phyloP scores from a whole-genome alignment of 1,284 basidiomycete species.

The Sporisorium scitamineum region DNA sequence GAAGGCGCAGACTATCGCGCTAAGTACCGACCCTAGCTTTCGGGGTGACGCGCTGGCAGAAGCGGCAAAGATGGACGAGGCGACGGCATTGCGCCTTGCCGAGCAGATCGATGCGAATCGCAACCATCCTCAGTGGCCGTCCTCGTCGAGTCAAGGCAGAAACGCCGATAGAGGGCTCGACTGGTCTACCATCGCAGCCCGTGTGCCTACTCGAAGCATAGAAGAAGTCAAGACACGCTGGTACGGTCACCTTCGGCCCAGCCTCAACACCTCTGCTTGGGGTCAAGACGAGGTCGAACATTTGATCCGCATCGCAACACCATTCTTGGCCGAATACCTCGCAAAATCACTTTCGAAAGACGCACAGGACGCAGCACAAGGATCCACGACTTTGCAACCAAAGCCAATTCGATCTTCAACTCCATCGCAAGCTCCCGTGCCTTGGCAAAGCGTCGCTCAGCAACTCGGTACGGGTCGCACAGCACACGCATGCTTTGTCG shows the following conservation, averaged over 20 bases:
- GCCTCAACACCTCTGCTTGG: conserved; percentile 32
- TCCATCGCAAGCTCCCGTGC: conserved; percentile 11
- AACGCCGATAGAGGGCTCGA: conserved; percentile 14
- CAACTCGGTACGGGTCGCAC: conserved; percentile 27
- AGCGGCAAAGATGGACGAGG: conserved; percentile 25
- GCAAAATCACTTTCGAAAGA: neutral
- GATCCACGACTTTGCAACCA: neutral
- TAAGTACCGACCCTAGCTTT: conserved; percentile 20
- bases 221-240: conserved; percentile 43
- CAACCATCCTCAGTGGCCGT: neutral
- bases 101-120: conserved; percentile 30
- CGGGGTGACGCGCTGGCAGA: conserved; percentile 20
- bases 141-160: neutral
- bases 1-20: conserved; percentile 20
- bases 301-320: conserved; percentile 19
- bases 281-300: conserved; percentile 14
- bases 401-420: neutral
- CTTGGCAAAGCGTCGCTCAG: conserved; percentile 30
- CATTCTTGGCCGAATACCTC: conserved; percentile 15
- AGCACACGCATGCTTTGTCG: conserved; percentile 37
- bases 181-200: conserved; percentile 33
- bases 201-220: conserved; percentile 27
- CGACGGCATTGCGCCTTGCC: conserved; percentile 17
- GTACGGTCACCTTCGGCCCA: conserved; percentile 32
- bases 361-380: neutral